phyloP scores from a whole-genome alignment of 2,329 filamentous ascomycete genomes.

The Pseudogymnoascus sp. region DNA sequence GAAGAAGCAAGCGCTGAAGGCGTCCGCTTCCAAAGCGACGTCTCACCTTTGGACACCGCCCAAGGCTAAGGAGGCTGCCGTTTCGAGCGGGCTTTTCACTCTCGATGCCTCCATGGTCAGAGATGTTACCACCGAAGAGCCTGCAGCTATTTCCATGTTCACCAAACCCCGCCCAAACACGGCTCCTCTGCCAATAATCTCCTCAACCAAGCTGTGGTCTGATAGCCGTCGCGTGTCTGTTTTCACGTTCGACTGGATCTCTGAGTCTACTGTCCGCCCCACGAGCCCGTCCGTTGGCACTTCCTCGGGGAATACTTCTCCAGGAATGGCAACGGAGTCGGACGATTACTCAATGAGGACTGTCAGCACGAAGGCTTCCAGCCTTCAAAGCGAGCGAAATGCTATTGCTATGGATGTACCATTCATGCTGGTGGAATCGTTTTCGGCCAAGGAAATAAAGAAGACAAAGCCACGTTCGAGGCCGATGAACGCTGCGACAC shows the following conservation, averaged over 20 bases:
- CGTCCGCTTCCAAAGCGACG: background rate
- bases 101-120: constrained; percentile 16
- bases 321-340: constrained; percentile 26
- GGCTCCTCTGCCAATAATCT: constrained; percentile 17
- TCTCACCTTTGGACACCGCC: constrained; percentile 20
- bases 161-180: constrained; percentile 19
- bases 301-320: constrained; percentile 23
- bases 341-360: constrained; percentile 29
- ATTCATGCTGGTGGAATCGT: constrained; percentile 12
- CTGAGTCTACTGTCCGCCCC: constrained; percentile 29
- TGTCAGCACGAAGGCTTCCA: constrained; percentile 30
- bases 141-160: constrained; percentile 25
- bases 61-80: background rate
- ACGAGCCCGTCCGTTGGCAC: constrained; percentile 28
- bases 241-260: constrained; percentile 27
- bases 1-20: constrained; percentile 11
- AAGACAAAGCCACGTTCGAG: constrained; percentile 14
- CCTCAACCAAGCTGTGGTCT: constrained; percentile 26
- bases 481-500: constrained; percentile 19
- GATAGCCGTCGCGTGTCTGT: constrained; percentile 19
- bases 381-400: constrained; percentile 21
- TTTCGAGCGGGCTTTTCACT: constrained; percentile 22
- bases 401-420: constrained; percentile 4
- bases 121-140: constrained; percentile 19
- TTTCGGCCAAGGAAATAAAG: constrained; percentile 10